These are phyloP conservation scores for Plasmodium fragile DNA, from an alignment of 169 alveolate genomes.

Conservation along the genomic window DNA sequence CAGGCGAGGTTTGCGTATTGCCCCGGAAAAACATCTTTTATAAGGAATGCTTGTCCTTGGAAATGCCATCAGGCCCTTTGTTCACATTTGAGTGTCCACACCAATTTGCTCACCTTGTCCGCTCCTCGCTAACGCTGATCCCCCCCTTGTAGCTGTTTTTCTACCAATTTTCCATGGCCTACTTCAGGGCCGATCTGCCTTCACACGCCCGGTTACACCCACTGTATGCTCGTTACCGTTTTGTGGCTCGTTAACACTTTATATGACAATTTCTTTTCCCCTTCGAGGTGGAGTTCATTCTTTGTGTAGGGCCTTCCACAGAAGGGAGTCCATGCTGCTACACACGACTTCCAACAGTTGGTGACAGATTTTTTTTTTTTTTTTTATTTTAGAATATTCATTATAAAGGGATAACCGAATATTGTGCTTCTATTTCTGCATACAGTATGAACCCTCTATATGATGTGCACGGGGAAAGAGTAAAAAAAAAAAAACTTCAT, in stretches of 20 bases:
- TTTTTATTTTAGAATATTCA: too few species aligned
- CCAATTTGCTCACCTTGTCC: neutral
- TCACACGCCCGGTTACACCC: too few species aligned
- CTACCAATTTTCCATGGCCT: neutral
- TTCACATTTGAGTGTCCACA: neutral
- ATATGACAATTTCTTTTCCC: neutral
- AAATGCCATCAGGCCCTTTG: neutral
- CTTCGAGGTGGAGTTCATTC: neutral
- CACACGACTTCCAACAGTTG: neutral
- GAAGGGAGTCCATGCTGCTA: neutral
- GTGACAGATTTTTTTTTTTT: neutral
- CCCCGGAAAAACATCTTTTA: neutral
- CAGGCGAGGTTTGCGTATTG: neutral
- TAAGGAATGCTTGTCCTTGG: neutral
- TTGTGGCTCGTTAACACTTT: neutral
- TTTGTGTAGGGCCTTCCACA: neutral
- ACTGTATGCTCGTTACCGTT: neutral
- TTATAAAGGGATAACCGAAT: too few species aligned
- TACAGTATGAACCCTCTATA: too few species aligned
- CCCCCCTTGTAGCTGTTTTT: neutral
- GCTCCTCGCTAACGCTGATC: neutral
- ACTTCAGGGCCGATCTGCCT: neutral
- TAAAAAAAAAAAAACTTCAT: too few species aligned
- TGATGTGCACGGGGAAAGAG: too few species aligned
- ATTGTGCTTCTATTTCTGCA: too few species aligned